A percentile compares a stretch with the other conserved stretches of the same genome.
Conservation (phyloP, 352 stramenopile genomes). For the Phytophthora cajani region DNA sequence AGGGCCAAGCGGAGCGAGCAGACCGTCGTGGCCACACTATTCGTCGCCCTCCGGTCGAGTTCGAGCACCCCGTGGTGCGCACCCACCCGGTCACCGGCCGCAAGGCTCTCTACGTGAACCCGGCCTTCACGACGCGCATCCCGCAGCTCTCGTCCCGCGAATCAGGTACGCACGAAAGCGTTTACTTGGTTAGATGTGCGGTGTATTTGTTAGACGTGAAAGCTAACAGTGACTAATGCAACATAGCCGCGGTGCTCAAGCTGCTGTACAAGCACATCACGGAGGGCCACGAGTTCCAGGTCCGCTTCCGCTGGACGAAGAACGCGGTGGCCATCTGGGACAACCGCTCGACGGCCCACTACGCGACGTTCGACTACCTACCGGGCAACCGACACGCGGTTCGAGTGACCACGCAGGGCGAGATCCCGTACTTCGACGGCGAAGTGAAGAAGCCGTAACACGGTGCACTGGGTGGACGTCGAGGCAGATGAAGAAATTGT, state of each 20-base stretch:
- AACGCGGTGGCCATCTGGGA: constrained; percentile 3
- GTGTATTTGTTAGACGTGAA: not conserved
- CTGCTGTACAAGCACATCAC: constrained; percentile 5
- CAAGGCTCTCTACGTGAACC: constrained; percentile 2
- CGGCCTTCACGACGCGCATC: constrained; percentile 1
- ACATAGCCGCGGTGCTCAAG: constrained; percentile 2
- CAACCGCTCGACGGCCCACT: not conserved
- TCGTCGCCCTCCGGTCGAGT: constrained; percentile 1
- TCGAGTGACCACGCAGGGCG: constrained; percentile 1
- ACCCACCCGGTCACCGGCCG: constrained; percentile 4
- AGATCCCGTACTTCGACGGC: not conserved
- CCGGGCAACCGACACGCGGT: constrained; percentile 1
- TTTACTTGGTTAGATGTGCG: not conserved
- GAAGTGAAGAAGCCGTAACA: not conserved
- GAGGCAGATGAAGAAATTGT: too few relatives aligned
- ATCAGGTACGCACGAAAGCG: not conserved
- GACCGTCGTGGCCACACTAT: not conserved
- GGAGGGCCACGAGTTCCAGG: constrained; percentile 1
- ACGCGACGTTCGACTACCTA: constrained; percentile 3
- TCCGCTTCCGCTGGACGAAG: constrained; percentile 2
- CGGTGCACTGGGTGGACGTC: not conserved
- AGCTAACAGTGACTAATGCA: not conserved
- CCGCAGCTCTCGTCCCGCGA: not conserved
- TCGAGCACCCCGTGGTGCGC: constrained; percentile 1
- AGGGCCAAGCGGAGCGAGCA: not conserved